Base-by-base conservation (phyloP, 139 green algal species). In the Deuterostichococcus epilithicus region DNA sequence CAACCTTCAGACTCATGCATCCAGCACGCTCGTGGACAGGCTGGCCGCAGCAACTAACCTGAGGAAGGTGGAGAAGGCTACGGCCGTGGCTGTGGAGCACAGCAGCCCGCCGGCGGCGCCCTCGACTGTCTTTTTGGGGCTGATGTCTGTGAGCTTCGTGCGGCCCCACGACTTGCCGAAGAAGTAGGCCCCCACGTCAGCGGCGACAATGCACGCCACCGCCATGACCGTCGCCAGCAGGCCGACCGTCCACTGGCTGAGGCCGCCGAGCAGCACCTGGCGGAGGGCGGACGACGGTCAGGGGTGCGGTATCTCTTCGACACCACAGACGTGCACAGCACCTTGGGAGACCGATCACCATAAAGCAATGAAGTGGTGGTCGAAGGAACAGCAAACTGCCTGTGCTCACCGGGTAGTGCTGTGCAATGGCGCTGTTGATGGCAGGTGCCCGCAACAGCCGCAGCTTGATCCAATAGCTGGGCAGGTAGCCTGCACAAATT, bases 51-150 rank as follows among this genome's bases (percentile, higher is more conserved):
- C n/a, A n/a, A n/a, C 42, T 52, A 8, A 52, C 42, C 74, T 77
- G 26, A 92, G 76, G 37, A 89, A 25, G 32, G 75, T 74, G 72
- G 75, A 85, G 36, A 84, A 84, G 3, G 59, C 78, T 6, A 94
- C 70, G 25, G 92, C 88, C 38, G 85, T 81, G 0, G 33, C 76
- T 34, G 94, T 81, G 39, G 82, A 88, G 70, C 70, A 88, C 22
- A 86, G 65, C 67, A 96, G 80, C 33, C 94, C 94, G 3, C 91
- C 92, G 0, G 90, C 42, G 0, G 94, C 93, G 0, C 94, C 94
- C 82, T 98, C 94, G 65, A 97, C 92, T 0, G 94, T 98, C 85
- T 98, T 98, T 80, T 97, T 97, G 38, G 94, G 94, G 80, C 83
- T 92, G 75, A 97, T 94, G 23, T 86, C 80, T 1, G 84, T 95